Evolutionary conservation across 768 basidiomycete genomes (phyloP).

Genomic region (Tricholoma terreum): DNA sequence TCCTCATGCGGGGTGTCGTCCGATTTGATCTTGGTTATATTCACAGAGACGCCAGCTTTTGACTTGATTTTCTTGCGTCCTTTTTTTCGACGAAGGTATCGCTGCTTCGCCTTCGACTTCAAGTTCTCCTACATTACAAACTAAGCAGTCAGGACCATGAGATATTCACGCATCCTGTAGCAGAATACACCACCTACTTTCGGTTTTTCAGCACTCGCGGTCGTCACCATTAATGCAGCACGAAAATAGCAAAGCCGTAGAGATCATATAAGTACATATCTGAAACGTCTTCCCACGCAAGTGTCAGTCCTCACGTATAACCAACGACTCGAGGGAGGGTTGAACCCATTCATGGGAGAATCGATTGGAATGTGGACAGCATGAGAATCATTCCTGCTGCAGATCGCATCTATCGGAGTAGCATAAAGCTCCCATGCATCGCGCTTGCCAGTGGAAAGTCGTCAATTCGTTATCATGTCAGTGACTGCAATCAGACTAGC

Average conservation of each 20-base stretch:
- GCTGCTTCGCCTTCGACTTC: conserved; percentile 71
- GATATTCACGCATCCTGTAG: conserved; percentile 1
- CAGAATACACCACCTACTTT: conserved; percentile 9
- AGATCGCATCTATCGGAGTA: no score
- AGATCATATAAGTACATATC: no score
- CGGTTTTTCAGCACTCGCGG: conserved; percentile 2
- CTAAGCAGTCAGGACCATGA: conserved; percentile 20
- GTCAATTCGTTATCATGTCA: conserved; percentile 18
- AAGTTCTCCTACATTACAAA: conserved; percentile 37
- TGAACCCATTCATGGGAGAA: no score
- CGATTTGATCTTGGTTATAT: conserved; percentile 16
- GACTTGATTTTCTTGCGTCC: conserved; percentile 51
- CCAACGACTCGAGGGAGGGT: no score
- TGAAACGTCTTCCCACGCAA: no score
- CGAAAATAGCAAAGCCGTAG: no score
- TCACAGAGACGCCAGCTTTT: conserved; percentile 12
- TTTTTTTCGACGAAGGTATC: conserved; percentile 73
- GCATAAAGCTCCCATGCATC: no score
- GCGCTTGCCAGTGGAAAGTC: no score
- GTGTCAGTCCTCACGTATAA: no score
- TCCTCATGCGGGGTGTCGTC: conserved; percentile 18
- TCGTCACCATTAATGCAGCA: not conserved
- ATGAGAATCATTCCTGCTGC: no score
- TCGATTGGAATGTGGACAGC: no score
- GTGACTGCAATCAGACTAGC: conserved; percentile 24